These are phyloP conservation scores for Ascochyta fabae DNA, from an alignment of 2,329 filamentous ascomycete genomes.

Conservation along the genomic window DNA sequence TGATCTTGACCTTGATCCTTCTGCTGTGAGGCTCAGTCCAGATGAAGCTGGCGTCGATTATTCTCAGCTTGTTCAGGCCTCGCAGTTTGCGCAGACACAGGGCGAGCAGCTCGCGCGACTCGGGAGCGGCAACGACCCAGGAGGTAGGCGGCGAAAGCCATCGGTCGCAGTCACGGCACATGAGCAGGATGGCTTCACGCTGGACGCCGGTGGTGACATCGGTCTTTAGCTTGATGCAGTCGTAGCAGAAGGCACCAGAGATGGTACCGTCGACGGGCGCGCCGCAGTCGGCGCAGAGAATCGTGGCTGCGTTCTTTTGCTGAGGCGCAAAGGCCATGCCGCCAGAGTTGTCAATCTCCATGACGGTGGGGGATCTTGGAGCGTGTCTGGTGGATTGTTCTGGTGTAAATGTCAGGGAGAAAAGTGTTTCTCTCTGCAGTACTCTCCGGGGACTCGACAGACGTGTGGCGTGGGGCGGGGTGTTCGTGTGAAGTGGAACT, in stretches of 20 bases:
- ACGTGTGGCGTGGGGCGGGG: conserved; percentile 2
- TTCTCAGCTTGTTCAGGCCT: conserved; percentile 85
- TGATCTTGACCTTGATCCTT: conserved; percentile 92
- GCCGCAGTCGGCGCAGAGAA: conserved; percentile 97
- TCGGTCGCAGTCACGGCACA: conserved; percentile 89
- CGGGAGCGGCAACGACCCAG: conserved; percentile 84
- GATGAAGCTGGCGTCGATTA: conserved; percentile 94
- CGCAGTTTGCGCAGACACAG: conserved; percentile 88
- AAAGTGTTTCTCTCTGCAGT: neutral
- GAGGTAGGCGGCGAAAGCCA: conserved; percentile 86
- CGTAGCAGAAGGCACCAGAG: conserved; percentile 85
- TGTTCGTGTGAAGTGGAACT: neutral
- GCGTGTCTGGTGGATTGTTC: neutral
- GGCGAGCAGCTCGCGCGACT: conserved; percentile 91
- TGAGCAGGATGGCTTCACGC: conserved; percentile 86
- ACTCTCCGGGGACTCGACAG: conserved; percentile 2
- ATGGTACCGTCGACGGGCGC: conserved; percentile 92
- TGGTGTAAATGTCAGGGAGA: neutral
- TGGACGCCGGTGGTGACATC: conserved; percentile 93
- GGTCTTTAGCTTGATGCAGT: conserved; percentile 92
- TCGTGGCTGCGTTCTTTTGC: conserved; percentile 63
- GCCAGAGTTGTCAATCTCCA: conserved; percentile 49
- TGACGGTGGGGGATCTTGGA: conserved; percentile 27
- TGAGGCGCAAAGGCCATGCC: conserved; percentile 50
- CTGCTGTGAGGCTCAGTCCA: conserved; percentile 98